Percentiles rank a stretch among this genome's conserved stretches.
Evolutionary conservation across 2,329 filamentous ascomycete species (phyloP).

Genomic region (Aspergillus clavatus): DNA sequence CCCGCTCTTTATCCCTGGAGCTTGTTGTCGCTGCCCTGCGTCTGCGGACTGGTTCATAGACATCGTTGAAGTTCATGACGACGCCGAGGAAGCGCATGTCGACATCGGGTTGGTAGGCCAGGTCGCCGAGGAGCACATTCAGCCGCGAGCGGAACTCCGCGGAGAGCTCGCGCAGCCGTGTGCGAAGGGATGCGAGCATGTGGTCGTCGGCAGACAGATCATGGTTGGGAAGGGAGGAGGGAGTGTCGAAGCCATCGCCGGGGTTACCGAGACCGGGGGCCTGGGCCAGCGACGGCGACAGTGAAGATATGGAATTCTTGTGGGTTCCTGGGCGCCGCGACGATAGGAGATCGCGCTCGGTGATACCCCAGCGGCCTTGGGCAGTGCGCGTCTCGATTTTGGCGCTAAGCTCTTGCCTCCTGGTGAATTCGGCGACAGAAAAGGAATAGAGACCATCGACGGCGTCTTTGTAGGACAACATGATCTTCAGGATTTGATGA

Average conservation of each 20-base stretch:
- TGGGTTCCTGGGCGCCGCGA: conserved; percentile 26
- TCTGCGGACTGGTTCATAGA: conserved; percentile 75
- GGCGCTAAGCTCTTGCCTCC: conserved; percentile 77
- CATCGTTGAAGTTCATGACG: conserved; percentile 98
- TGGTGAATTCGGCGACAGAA: conserved; percentile 89
- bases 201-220: conserved; percentile 47
- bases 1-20: conserved; percentile 29
- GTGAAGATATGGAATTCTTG: conserved; percentile 23
- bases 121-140: conserved; percentile 77
- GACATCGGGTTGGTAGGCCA: conserved; percentile 88
- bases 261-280: conserved; percentile 22
- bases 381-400: conserved; percentile 63
- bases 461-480: conserved; percentile 89
- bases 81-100: conserved; percentile 95
- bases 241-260: conserved; percentile 30
- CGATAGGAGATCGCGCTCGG: conserved; percentile 48
- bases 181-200: conserved; percentile 69
- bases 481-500: conserved; percentile 84
- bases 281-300: conserved; percentile 22
- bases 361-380: conserved; percentile 60
- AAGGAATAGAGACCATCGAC: conserved; percentile 94
- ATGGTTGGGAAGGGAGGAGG: conserved; percentile 36
- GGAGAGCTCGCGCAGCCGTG: conserved; percentile 67
- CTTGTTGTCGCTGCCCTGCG: conserved; percentile 32
- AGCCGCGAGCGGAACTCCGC: conserved; percentile 72